These are phyloP conservation scores for Onygenales sp. DNA, from an alignment of 2,329 filamentous ascomycete genomes.

Conservation along the genomic window DNA sequence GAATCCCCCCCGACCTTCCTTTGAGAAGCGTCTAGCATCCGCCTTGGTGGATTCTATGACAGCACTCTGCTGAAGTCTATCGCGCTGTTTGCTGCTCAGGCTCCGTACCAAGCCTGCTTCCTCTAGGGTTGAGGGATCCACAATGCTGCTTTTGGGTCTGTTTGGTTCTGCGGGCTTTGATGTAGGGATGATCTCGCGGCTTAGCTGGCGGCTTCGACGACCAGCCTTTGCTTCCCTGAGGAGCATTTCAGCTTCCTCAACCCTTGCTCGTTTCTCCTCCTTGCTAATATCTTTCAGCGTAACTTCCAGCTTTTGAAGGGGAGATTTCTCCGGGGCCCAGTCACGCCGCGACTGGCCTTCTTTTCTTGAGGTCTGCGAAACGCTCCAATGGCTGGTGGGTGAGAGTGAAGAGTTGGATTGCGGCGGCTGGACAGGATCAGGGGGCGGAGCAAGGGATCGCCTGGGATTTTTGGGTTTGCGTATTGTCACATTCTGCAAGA, in stretches of 20 bases:
- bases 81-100: slow-evolving; percentile 8
- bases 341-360: slow-evolving; percentile 27
- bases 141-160: neutral
- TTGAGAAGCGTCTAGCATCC: slow-evolving; percentile 8
- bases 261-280: slow-evolving; percentile 80
- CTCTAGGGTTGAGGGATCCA: slow-evolving; percentile 6
- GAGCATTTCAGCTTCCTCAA: slow-evolving; percentile 70
- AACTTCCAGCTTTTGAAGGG: slow-evolving; percentile 84
- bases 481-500: slow-evolving; percentile 1
- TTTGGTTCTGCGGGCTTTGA: slow-evolving; percentile 5
- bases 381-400: slow-evolving; percentile 13
- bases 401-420: slow-evolving; percentile 1
- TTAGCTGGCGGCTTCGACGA: slow-evolving; percentile 5
- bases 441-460: slow-evolving; percentile 6
- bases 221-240: slow-evolving; percentile 45
- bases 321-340: slow-evolving; percentile 74
- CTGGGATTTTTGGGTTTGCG: slow-evolving; percentile 6
- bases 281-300: slow-evolving; percentile 90
- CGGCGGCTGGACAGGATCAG: neutral
- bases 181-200: slow-evolving; percentile 7
- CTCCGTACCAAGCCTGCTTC: slow-evolving; percentile 10
- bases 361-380: slow-evolving; percentile 14
- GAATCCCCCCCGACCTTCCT: slow-evolving; percentile 9
- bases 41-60: slow-evolving; percentile 12
- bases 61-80: slow-evolving; percentile 10